A percentile compares a stretch with the other conserved stretches of the same genome.
These are phyloP conservation scores for Paraphaeosphaeria minitans DNA, from an alignment of 2,329 filamentous ascomycete species.

Conservation along the genomic window DNA sequence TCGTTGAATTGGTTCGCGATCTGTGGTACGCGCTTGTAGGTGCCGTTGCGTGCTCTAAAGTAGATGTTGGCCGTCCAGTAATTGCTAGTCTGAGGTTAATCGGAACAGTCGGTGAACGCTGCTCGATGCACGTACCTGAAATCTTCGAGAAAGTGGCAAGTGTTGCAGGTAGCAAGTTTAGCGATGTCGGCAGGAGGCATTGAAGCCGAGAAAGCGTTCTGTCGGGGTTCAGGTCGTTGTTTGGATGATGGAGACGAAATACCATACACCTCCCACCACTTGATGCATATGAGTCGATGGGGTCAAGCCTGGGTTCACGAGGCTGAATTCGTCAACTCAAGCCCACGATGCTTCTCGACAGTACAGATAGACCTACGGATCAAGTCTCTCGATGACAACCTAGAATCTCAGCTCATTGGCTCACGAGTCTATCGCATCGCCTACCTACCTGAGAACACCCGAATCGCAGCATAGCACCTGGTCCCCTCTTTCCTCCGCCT, in stretches of 20 bases:
- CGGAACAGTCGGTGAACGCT: neutral
- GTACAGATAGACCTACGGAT: constrained; percentile 18
- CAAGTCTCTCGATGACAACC: constrained; percentile 27
- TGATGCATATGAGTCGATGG: constrained; percentile 31
- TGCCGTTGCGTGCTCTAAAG: constrained; percentile 35
- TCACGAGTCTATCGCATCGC: neutral
- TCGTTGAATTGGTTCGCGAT: constrained; percentile 29
- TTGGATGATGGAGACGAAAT: neutral
- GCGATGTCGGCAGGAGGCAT: constrained; percentile 23
- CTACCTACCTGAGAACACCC: constrained; percentile 27
- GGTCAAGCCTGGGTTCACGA: constrained; percentile 24
- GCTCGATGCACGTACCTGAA: neutral
- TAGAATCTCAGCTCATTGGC: constrained; percentile 6
- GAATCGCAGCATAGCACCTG: constrained; percentile 28
- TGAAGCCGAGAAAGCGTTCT: constrained; percentile 25
- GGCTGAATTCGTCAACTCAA: constrained; percentile 15
- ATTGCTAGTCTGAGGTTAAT: constrained; percentile 15
- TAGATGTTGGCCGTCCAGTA: constrained; percentile 42
- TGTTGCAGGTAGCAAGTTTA: constrained; percentile 23
- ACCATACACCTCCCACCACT: constrained; percentile 24
- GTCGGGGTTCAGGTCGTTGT: neutral
- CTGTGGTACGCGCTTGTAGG: constrained; percentile 32
- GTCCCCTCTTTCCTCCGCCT: constrained; percentile 22
- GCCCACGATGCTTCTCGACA: neutral
- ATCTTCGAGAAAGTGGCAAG: constrained; percentile 23